A percentile compares a stretch with the other conserved stretches of the same genome.
These are phyloP conservation scores for Fusarium chaquense DNA, from an alignment of 2,329 filamentous ascomycete species.

Conservation along the genomic window DNA sequence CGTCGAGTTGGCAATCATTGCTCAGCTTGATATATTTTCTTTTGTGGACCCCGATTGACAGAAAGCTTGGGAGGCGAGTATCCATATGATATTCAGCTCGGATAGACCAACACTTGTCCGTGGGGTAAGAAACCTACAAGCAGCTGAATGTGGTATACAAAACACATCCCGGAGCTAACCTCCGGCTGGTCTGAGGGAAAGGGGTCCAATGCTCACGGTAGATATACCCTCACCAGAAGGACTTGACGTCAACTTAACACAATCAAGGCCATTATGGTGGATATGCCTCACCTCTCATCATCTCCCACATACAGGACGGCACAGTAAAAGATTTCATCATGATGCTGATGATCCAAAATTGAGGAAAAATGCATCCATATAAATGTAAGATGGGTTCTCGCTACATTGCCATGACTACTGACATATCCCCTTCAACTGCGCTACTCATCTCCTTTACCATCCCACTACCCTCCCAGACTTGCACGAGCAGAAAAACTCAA, in stretches of 20 bases:
- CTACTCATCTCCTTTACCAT: not conserved
- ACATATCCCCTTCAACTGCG: not conserved
- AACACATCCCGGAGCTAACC: slow-evolving; percentile 23
- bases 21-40: not conserved
- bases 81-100: not conserved
- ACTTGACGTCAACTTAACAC: slow-evolving; percentile 36
- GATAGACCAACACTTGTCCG: not conserved
- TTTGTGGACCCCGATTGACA: slow-evolving; percentile 6
- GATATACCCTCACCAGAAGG: slow-evolving; percentile 20
- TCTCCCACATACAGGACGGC: not conserved
- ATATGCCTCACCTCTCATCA: not conserved
- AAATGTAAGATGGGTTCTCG: slow-evolving; percentile 6
- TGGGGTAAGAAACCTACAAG: not conserved
- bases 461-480: too few relatives aligned
- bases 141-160: not conserved
- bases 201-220: not conserved
- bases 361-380: not conserved
- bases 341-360: not conserved
- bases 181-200: slow-evolving; percentile 25
- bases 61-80: slow-evolving; percentile 10
- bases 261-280: slow-evolving; percentile 5
- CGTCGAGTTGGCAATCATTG: not conserved
- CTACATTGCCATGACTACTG: not conserved
- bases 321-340: slow-evolving; percentile 15
- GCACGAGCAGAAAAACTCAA: not conserved